Base-by-base conservation (phyloP, 2,329 filamentous ascomycete genomes). In the Bipolaris oryzae region DNA sequence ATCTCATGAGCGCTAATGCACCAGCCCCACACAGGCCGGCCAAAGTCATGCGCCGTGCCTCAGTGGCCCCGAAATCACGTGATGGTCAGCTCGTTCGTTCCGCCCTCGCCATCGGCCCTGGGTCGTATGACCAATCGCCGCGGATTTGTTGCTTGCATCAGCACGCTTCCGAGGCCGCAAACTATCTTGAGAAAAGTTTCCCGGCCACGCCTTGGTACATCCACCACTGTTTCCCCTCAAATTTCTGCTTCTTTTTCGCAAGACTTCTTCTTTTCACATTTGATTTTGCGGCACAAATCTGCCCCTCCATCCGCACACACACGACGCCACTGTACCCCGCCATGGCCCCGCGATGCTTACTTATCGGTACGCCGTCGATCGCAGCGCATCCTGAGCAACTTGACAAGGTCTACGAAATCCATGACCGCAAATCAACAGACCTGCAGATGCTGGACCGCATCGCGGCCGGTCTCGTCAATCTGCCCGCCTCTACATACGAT, bases 391-490 rank as follows among this genome's bases (percentile, higher is more conserved):
- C 93, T 66, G 88, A 91, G 65, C 87, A 87, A 69, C 84, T 98
- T 63, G 85, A 87, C 63, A 80, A 81, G 64, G 82, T 95, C 60
- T 85, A 96, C 70, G 82, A 87, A 57, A 81, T 86, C 55, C 87
- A 91, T 79, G 87, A 95, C 76, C 89, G 92, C 72, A 80, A 84
- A 62, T 81, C 84, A 43, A 94, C 92, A 60, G 95, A 99, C 74
- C 83, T 99, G 50, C 95, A 98, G 77, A 99, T 99, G 95, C 89
- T 99, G 60, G 95, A 99, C 79, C 91, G 95, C 49, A 85, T 99
- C 38, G 87, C 90, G 1, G 85, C 90, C 34, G 92, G 92, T 60
- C 82, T 96, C 35, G 91, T 95, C 55, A 81, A 87, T 7, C 87
- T 99, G 0, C 89, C 93, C 1, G 67, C 85, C 51, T 80, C 85